Conservation (phyloP, 768 basidiomycete genomes). For the Amanita rubescens region DNA sequence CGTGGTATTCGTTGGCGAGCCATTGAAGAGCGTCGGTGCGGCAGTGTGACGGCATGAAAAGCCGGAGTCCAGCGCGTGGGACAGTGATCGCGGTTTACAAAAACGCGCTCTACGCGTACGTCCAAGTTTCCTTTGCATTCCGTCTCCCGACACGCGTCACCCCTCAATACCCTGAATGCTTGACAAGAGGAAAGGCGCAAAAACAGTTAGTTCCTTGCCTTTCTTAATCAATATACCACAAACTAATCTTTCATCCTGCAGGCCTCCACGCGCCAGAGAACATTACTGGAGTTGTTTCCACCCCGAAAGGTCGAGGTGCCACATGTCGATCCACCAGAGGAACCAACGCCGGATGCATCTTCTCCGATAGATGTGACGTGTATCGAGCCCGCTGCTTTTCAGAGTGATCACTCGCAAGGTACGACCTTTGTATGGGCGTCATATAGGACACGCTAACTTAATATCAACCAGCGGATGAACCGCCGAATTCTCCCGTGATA, state of each 20-base stretch:
- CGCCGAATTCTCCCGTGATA: conserved; percentile 1
- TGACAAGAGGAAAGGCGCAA: conserved; percentile 17
- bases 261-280: conserved; percentile 27
- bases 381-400: background rate
- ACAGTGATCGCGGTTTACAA: background rate
- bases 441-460: background rate
- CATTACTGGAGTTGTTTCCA: conserved; percentile 32
- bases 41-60: background rate
- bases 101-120: too few species aligned
- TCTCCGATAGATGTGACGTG: background rate
- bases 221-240: background rate
- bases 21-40: too few species aligned
- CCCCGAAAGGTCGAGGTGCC: conserved; percentile 12
- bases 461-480: background rate
- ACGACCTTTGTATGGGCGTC: background rate
- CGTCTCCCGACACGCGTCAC: background rate
- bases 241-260: conserved; percentile 8
- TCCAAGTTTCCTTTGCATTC: background rate
- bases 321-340: background rate
- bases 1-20: conserved; percentile 37
- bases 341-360: background rate
- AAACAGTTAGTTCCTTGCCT: conserved; percentile 19
- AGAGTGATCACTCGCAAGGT: background rate
- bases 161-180: conserved; percentile 13
- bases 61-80: background rate